Conservation (phyloP, 2,329 filamentous ascomycete genomes). For the Zopfia rhizophila region DNA sequence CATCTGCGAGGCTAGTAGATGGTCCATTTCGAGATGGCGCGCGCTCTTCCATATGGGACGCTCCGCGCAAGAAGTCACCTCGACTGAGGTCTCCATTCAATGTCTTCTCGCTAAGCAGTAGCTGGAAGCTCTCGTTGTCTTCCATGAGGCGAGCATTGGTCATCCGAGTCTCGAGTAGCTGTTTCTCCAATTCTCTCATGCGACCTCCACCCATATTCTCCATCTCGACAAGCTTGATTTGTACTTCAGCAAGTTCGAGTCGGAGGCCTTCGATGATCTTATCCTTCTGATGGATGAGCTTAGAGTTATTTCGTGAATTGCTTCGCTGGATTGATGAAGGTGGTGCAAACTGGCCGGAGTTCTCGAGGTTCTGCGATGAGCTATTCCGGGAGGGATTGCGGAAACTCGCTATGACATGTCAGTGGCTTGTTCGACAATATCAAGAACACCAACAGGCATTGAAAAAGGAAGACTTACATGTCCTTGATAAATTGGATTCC, state of each 20-base stretch:
- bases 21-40: conserved; percentile 46
- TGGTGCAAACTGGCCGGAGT: conserved; percentile 84
- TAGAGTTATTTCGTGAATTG: conserved; percentile 89
- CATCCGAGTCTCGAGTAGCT: conserved; percentile 92
- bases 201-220: conserved; percentile 92
- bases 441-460: conserved; percentile 25
- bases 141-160: conserved; percentile 96
- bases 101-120: conserved; percentile 93
- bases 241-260: conserved; percentile 90
- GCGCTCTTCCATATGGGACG: conserved; percentile 47
- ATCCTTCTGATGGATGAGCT: conserved; percentile 92
- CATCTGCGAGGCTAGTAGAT: conserved; percentile 72
- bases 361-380: conserved; percentile 76
- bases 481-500: conserved; percentile 62
- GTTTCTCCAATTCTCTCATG: conserved; percentile 88
- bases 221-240: conserved; percentile 94
- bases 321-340: conserved; percentile 85
- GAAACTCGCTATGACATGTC: conserved; percentile 49
- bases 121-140: conserved; percentile 97
- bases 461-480: conserved; percentile 55
- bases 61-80: conserved; percentile 77
- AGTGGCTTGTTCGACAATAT: conserved; percentile 20
- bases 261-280: conserved; percentile 93
- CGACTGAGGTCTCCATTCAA: conserved; percentile 92
- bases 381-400: conserved; percentile 52